Conservation (phyloP, 2,329 filamentous ascomycete species). For the Trichoderma sp. region DNA sequence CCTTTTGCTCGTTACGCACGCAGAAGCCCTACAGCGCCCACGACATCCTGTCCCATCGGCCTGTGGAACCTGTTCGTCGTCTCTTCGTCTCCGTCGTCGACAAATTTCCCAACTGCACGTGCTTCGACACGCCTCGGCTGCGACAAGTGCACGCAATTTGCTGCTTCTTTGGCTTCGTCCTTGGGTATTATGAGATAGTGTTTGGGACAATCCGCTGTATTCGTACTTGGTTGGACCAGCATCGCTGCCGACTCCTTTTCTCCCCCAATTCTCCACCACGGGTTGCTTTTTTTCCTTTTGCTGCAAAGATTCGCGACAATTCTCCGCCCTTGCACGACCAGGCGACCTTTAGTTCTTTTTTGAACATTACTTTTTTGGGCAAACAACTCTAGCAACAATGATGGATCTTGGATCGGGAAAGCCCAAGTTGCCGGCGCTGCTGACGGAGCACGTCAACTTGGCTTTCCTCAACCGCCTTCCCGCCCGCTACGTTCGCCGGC, state of each 20-base stretch:
- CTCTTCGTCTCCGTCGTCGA: constrained; percentile 5
- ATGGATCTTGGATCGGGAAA: constrained; percentile 42
- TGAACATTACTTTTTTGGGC: constrained; percentile 7
- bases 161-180: constrained; percentile 11
- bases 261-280: background rate
- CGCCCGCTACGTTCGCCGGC: constrained; percentile 40
- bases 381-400: constrained; percentile 32
- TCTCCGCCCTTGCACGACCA: background rate
- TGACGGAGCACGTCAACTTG: constrained; percentile 42
- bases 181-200: constrained; percentile 23
- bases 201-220: constrained; percentile 21
- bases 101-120: constrained; percentile 11
- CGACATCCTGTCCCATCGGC: constrained; percentile 9
- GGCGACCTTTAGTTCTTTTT: background rate
- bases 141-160: constrained; percentile 2
- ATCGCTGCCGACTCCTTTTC: constrained; percentile 23
- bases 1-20: constrained; percentile 16
- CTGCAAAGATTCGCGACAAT: constrained; percentile 18
- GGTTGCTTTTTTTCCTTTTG: constrained; percentile 9
- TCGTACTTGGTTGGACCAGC: constrained; percentile 18
- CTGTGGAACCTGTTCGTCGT: constrained; percentile 5
- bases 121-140: constrained; percentile 8
- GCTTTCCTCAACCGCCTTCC: constrained; percentile 44
- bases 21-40: constrained; percentile 5
- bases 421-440: constrained; percentile 41